Conservation (phyloP, 2,329 filamentous ascomycete species). For the Ceratocystis cacaofunesta region DNA sequence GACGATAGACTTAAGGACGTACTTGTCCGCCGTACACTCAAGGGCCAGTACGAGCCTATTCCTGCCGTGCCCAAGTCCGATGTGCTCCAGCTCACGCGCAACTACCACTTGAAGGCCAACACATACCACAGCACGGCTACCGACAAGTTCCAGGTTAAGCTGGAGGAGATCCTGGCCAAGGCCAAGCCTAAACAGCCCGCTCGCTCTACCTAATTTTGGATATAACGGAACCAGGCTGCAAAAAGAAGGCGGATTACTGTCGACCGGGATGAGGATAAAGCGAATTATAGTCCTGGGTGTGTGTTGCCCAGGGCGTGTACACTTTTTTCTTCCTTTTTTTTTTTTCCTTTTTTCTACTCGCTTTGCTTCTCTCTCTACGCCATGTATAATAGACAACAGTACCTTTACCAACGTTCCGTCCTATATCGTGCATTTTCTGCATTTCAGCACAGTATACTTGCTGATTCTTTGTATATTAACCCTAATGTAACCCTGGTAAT, state of each 20-base stretch:
- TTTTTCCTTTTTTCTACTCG: not conserved
- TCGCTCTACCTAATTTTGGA: not conserved
- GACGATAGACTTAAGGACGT: constrained; percentile 19
- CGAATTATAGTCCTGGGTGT: not conserved
- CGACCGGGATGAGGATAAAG: not conserved
- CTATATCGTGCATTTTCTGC: not conserved
- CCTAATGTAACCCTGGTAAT: not conserved
- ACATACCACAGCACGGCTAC: constrained; percentile 26
- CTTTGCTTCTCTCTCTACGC: not conserved
- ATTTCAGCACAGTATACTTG: not conserved
- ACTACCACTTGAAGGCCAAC: constrained; percentile 27
- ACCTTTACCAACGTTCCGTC: not conserved
- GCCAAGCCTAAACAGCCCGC: constrained; percentile 5
- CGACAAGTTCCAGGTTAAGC: constrained; percentile 28
- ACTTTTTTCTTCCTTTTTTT: not conserved
- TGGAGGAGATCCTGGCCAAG: constrained; percentile 12
- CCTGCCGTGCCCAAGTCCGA: constrained; percentile 24
- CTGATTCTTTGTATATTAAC: not conserved
- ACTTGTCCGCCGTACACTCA: constrained; percentile 24
- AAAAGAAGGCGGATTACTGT: constrained; percentile 3
- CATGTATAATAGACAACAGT: constrained; percentile 10
- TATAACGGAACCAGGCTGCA: not conserved
- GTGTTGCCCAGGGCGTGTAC: constrained; percentile 11
- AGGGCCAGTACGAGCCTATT: constrained; percentile 26
- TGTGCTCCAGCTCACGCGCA: constrained; percentile 24